These are phyloP conservation scores for Cardamine occulta DNA, from an alignment of 345 rosid genomes.

Conservation along the genomic window DNA sequence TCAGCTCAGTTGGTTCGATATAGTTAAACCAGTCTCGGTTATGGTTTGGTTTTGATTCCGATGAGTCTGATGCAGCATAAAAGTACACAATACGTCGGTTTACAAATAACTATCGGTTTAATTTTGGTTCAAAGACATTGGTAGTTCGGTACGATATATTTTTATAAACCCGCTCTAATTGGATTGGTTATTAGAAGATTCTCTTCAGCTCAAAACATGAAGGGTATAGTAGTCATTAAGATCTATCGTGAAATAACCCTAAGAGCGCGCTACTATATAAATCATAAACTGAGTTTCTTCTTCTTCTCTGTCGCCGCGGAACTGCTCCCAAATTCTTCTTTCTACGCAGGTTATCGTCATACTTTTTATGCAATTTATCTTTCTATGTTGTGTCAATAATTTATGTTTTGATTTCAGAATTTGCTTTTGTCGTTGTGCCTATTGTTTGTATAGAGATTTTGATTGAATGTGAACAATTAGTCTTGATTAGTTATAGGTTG, in stretches of 20 bases:
- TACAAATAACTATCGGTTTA: background rate
- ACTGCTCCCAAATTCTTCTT: conserved; percentile 15
- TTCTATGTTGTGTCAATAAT: background rate
- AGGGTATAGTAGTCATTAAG: conserved; percentile 25
- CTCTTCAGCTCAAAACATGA: background rate
- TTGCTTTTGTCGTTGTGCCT: background rate
- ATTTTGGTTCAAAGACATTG: background rate
- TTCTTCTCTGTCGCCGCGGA: conserved; percentile 24
- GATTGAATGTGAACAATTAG: background rate
- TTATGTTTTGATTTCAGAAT: background rate
- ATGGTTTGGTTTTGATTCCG: background rate
- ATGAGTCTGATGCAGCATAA: background rate
- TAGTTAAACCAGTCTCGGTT: background rate
- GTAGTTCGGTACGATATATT: background rate
- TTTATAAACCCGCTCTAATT: too few species aligned
- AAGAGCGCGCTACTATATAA: conserved; percentile 17
- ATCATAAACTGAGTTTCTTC: background rate
- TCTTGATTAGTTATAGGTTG: background rate
- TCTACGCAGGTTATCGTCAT: conserved; percentile 11
- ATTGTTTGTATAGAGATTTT: background rate
- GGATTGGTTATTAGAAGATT: background rate
- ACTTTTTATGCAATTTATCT: background rate
- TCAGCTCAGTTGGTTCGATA: background rate
- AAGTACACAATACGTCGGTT: background rate
- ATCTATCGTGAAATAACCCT: conserved; percentile 12